Conservation (phyloP, 106 monocot genomes). For the Agapanthus africanus region DNA sequence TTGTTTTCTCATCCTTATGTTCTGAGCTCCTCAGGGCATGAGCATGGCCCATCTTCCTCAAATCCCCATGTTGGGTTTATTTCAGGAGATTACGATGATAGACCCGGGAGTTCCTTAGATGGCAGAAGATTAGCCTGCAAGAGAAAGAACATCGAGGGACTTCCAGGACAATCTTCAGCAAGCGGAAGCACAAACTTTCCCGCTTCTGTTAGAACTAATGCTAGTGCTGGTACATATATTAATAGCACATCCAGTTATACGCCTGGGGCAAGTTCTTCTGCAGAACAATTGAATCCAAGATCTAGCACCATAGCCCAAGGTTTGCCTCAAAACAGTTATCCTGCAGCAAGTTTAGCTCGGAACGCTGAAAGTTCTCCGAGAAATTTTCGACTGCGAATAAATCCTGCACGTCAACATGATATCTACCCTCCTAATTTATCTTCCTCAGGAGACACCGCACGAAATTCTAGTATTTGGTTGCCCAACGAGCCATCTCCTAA, state of each 20-base stretch:
- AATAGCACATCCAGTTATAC: constrained; percentile 14
- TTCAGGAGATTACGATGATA: constrained; percentile 29
- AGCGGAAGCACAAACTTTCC: constrained; percentile 27
- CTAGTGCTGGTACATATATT: constrained; percentile 19
- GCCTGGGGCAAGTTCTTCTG: background rate
- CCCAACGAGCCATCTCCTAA: constrained; percentile 29
- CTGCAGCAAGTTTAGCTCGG: no score
- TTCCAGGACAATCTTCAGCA: constrained; percentile 46
- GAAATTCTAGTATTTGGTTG: constrained; percentile 28
- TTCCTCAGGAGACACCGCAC: constrained; percentile 21
- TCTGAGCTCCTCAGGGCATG: constrained; percentile 15
- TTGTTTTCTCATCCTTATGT: constrained; percentile 19
- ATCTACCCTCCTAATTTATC: constrained; percentile 20
- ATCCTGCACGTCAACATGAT: constrained; percentile 30
- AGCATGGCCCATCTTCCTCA: constrained; percentile 21
- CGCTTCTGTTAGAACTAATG: constrained; percentile 27
- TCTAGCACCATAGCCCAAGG: no score
- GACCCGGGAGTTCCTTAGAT: constrained; percentile 48
- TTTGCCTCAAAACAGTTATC: no score
- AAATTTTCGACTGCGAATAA: constrained; percentile 45
- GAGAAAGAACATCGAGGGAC: constrained; percentile 73
- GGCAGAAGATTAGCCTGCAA: constrained; percentile 48
- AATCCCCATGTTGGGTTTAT: constrained; percentile 15
- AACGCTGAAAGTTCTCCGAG: constrained; percentile 42
- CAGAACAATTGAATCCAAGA: no score